A percentile compares a stretch with the other conserved stretches of the same genome.
Conservation (phyloP, 345 rosid species). For the Populus davidiana region DNA sequence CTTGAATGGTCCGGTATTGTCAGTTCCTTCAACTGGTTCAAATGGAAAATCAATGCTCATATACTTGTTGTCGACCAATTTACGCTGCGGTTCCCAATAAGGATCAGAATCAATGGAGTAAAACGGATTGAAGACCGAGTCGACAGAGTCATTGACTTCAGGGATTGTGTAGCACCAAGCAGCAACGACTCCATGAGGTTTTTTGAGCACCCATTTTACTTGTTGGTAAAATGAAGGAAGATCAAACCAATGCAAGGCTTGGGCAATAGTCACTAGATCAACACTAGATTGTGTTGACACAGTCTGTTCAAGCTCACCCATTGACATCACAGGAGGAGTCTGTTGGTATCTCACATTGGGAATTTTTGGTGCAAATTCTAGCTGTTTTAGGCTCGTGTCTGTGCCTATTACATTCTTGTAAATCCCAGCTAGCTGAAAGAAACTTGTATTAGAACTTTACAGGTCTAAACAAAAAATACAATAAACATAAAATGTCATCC, state of each 20-base stretch:
- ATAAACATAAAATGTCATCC: background rate
- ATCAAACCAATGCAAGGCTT: constrained; percentile 81
- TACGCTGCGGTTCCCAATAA: constrained; percentile 57
- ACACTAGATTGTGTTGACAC: constrained; percentile 46
- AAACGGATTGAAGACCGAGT: constrained; percentile 47
- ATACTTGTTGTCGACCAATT: constrained; percentile 59
- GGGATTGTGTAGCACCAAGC: constrained; percentile 87
- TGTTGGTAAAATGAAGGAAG: constrained; percentile 51
- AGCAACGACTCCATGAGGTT: constrained; percentile 69
- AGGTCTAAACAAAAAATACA: background rate
- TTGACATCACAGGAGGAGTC: constrained; percentile 53
- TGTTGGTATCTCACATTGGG: constrained; percentile 54
- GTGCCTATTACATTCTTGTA: constrained; percentile 70
- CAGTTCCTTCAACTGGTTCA: constrained; percentile 50
- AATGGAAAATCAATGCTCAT: constrained; percentile 60
- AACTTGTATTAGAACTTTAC: background rate
- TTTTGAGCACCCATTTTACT: constrained; percentile 63
- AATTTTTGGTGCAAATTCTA: constrained; percentile 55
- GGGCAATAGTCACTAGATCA: constrained; percentile 68
- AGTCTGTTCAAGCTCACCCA: constrained; percentile 34
- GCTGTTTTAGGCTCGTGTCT: constrained; percentile 73
- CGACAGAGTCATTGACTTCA: constrained; percentile 46
- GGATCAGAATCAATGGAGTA: constrained; percentile 39
- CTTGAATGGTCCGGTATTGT: constrained; percentile 51
- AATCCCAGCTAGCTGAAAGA: constrained; percentile 54